Evolutionary conservation across 2,329 filamentous ascomycete genomes (phyloP).

Genomic region (Acephala macrosclerotiorum): DNA sequence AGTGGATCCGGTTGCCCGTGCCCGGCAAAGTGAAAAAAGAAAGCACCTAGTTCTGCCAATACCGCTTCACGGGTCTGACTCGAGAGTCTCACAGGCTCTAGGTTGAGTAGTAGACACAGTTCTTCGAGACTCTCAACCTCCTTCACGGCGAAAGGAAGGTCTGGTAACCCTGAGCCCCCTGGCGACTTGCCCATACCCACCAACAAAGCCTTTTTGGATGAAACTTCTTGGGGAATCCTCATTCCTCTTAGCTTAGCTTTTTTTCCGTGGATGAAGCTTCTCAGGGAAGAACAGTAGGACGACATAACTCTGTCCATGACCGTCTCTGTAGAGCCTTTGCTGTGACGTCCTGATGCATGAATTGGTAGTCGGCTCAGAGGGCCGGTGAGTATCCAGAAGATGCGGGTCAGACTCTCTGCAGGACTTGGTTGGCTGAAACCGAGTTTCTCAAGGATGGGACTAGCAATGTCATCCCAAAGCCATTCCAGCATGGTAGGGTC

Average conservation of each 20-base stretch:
- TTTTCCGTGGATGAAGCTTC: conserved; percentile 41
- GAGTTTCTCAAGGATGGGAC: conserved; percentile 41
- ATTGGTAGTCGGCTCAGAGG: conserved; percentile 42
- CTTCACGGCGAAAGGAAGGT: conserved; percentile 30
- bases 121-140: conserved; percentile 33
- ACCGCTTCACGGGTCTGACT: conserved; percentile 35
- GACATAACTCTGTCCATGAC: conserved; percentile 48
- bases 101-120: conserved; percentile 19
- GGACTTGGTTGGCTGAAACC: conserved; percentile 28
- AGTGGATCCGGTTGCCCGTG: conserved; percentile 43
- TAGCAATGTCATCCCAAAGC: conserved; percentile 43
- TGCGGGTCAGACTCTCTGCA: conserved; percentile 36
- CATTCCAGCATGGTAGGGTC: conserved; percentile 37
- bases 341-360: conserved; percentile 47
- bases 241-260: conserved; percentile 11
- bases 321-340: conserved; percentile 29
- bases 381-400: conserved; percentile 48
- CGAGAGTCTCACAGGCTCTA: background rate
- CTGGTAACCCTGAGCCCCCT: background rate
- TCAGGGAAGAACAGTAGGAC: conserved; percentile 48
- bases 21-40: conserved; percentile 53
- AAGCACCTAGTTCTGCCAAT: conserved; percentile 34
- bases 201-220: conserved; percentile 38
- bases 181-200: conserved; percentile 44
- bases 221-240: background rate